Evolutionary conservation across 1,284 basidiomycete genomes (phyloP).

Genomic region (Singerocomus inundabilis): DNA sequence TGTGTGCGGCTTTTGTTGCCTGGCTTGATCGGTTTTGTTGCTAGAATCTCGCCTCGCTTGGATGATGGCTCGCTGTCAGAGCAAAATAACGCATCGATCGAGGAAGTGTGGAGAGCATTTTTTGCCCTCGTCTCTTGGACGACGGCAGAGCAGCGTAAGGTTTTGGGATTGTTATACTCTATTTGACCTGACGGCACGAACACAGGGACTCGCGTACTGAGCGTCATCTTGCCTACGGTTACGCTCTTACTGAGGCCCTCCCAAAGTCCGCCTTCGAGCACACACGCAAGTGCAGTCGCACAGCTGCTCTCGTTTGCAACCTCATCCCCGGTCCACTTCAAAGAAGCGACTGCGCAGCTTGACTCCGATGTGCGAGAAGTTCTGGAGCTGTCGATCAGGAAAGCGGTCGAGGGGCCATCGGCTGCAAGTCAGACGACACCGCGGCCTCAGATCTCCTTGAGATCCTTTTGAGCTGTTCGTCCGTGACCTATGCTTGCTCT

Average conservation of each 20-base stretch:
- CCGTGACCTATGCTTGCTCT: too few relatives aligned
- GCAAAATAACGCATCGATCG: constrained; percentile 57
- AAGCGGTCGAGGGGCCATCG: constrained; percentile 59
- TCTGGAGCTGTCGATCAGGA: constrained; percentile 79
- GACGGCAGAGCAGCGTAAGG: constrained; percentile 64
- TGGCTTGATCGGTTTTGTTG: constrained; percentile 75
- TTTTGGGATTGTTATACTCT: background rate
- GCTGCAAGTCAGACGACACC: constrained; percentile 33
- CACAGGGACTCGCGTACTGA: constrained; percentile 67
- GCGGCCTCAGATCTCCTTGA: constrained; percentile 78
- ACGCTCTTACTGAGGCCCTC: constrained; percentile 69
- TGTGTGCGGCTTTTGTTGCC: constrained; percentile 77
- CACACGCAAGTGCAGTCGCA: constrained; percentile 65
- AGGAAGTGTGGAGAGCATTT: constrained; percentile 83
- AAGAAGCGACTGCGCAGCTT: constrained; percentile 78
- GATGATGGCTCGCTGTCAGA: constrained; percentile 57
- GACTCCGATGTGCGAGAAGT: constrained; percentile 57
- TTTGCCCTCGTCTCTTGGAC: constrained; percentile 61
- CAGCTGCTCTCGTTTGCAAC: constrained; percentile 81
- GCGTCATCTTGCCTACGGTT: constrained; percentile 78
- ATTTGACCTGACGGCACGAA: constrained; percentile 6
- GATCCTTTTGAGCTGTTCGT: constrained; percentile 53
- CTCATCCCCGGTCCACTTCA: constrained; percentile 76
- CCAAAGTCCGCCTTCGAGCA: constrained; percentile 42
- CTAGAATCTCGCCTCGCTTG: constrained; percentile 59